These are phyloP conservation scores for Colletotrichum noveboracense DNA, from an alignment of 2,329 filamentous ascomycete genomes.

Conservation along the genomic window DNA sequence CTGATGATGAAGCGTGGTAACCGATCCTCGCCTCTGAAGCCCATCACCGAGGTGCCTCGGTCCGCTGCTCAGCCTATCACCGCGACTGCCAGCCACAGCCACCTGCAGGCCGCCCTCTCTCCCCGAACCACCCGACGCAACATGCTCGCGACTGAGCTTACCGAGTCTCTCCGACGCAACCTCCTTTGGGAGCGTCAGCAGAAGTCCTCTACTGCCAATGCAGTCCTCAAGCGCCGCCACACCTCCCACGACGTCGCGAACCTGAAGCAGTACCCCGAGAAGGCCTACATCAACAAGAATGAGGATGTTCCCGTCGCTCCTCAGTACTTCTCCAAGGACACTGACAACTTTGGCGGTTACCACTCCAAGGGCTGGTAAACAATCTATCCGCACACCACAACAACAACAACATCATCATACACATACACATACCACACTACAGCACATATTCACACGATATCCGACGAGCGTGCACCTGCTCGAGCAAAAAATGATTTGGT, in stretches of 20 bases:
- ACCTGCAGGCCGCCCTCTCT: slow-evolving; percentile 79
- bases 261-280: slow-evolving; percentile 80
- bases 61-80: slow-evolving; percentile 79
- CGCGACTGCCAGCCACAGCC: slow-evolving; percentile 63
- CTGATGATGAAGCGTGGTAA: slow-evolving; percentile 69
- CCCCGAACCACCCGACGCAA: slow-evolving; percentile 91
- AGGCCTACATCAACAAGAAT: slow-evolving; percentile 62
- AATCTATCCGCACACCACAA: not conserved
- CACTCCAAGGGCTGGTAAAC: slow-evolving; percentile 83
- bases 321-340: slow-evolving; percentile 82
- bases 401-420: not conserved
- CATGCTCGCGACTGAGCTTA: slow-evolving; percentile 95
- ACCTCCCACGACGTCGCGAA: slow-evolving; percentile 92
- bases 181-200: slow-evolving; percentile 96
- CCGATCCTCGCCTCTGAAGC: slow-evolving; percentile 52
- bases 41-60: slow-evolving; percentile 68
- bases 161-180: slow-evolving; percentile 88
- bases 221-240: slow-evolving; percentile 87
- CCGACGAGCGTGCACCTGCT: slow-evolving; percentile 3
- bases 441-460: slow-evolving; percentile 20
- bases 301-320: slow-evolving; percentile 74
- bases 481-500: slow-evolving; percentile 2
- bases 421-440: not conserved
- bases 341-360: slow-evolving; percentile 70
- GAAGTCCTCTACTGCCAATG: slow-evolving; percentile 87